Base-by-base conservation (phyloP, 2,329 filamentous ascomycete species). In the Hirsutella thompsonii region DNA sequence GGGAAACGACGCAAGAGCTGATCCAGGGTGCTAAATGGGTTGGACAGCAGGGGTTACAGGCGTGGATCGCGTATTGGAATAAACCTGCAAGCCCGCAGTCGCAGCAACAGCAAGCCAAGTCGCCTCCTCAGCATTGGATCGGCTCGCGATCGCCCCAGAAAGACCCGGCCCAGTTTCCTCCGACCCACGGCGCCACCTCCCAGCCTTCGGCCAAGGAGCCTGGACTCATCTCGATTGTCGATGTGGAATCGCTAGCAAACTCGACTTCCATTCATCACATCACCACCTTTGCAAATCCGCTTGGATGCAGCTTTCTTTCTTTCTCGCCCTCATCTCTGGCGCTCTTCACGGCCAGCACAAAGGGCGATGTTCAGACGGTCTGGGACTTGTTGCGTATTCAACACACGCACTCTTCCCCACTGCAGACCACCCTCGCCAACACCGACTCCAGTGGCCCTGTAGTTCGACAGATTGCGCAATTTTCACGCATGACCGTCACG, bases 401-500 rank as follows among this genome's bases (percentile, higher is more conserved):
- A 54, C 65, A 75, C 55, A 76, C 74, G 35, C 79, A 74, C 50
- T 72, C 72, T 8, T 81, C 76, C 3, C 68, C 72, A 18, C 58
- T 80, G 16, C 77, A 79, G 51, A 62, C 66, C 34, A 60, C 62
- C 0, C 49, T 61, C n/a, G 40, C 53, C 8, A 68, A 71, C 33
- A 69, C 65, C 42, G 62, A 55, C 14, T 61, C 58, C 26, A 58
- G 60, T 14, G 70, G 75, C 0, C 72, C 74, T 5, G 68, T 74
- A 42, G 84, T 95, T 26, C 81, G 88, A 37, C 86, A 94, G 57
- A 72, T 95, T 45, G 86, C 88, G 8, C 79, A 89, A 45, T 95
- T 94, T 55, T 85, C 86, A 18, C 80, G 92, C 33, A 83, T 95
- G 75, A 96, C 90, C 2, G 83, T 90, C 38, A 87, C 92, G 3